Conservation (phyloP, 768 basidiomycete species). For the Leucosporidium yakuticum region DNA sequence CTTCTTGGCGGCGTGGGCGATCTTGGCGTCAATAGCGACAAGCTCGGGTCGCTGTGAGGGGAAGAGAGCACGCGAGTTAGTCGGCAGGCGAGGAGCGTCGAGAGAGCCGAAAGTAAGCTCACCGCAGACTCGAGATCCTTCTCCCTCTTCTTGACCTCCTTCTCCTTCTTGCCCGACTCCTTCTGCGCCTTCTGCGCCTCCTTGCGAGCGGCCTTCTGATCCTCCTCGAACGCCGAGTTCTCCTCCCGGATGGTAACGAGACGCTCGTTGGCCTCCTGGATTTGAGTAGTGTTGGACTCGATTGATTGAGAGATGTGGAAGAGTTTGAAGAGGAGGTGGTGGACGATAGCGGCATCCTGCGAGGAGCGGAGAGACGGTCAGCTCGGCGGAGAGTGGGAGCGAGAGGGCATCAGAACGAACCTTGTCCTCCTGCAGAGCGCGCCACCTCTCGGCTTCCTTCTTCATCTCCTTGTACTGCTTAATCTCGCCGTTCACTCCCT, state of each 20-base stretch:
- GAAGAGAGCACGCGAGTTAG: not conserved
- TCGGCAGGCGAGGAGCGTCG: not conserved
- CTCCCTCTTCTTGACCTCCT: slow-evolving; percentile 80
- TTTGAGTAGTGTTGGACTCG: slow-evolving; percentile 61
- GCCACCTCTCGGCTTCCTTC: slow-evolving; percentile 81
- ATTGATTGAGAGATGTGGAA: slow-evolving; percentile 84
- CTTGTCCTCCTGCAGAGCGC: slow-evolving; percentile 64
- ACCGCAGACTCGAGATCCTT: slow-evolving; percentile 81
- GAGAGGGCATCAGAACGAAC: slow-evolving; percentile 48
- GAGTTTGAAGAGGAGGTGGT: slow-evolving; percentile 76
- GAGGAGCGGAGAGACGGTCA: not conserved
- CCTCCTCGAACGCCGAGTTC: slow-evolving; percentile 58
- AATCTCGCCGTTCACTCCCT: slow-evolving; percentile 89
- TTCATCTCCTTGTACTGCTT: slow-evolving; percentile 98
- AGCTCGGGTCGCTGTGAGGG: slow-evolving; percentile 70
- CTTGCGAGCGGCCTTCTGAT: slow-evolving; percentile 64
- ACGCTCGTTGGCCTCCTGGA: slow-evolving; percentile 66
- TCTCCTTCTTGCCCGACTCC: slow-evolving; percentile 73
- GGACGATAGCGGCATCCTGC: slow-evolving; percentile 74
- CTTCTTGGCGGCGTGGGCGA: slow-evolving; percentile 76
- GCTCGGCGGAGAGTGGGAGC: not conserved
- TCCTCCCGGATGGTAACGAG: slow-evolving; percentile 63
- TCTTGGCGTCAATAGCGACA: slow-evolving; percentile 75
- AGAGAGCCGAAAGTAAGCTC: slow-evolving; percentile 22
- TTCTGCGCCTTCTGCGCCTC: slow-evolving; percentile 73